Evolutionary conservation across 495 filamentous ascomycete species (phyloP), one percentile per base, ranked within the genome.

Genomic region (Xylaria grammica): DNA sequence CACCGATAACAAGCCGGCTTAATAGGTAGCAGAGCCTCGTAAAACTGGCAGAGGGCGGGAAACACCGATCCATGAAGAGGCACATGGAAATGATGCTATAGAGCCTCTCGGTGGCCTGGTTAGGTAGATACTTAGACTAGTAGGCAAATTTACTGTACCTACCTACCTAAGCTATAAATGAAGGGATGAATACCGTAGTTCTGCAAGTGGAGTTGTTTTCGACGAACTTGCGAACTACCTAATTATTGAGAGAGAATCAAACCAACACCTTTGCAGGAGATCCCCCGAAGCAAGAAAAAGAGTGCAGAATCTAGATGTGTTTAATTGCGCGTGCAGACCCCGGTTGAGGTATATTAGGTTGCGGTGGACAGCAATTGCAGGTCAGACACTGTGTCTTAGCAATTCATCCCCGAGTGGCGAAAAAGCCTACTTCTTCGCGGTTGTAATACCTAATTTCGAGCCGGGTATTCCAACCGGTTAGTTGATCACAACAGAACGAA

Each of bases 11-110:
- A 32, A 34, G 42, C 49, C 29, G n/a, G 27, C 4, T 19, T 59
- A 9, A 38, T 27, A n/a, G n/a, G n/a, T n/a, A 10, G 20, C 53
- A 56, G 53, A 56, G 34, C 34, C 53, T 56, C 53, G 20, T 27
- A n/a, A n/a, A 27, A 20, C 27, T 27, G 34, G n/a, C 36, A 19
- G 24, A 56, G 36, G 24, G 36, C 38, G 54, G 38, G n/a, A 45
- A 20, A 27, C 1, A 13, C 13, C 17, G 26, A 44, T 58, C 52
- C 54, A 44, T 38, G 11, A 4, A 29, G 34, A 30, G 15, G 26
- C 6, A 15, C 36, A n/a, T 29, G 17, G 19, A 44, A 29, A 24
- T 32, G 26, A 58, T 15, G 38, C 8, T 30, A 24, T 30, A 3
- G 24, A 58, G 6, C n/a, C 52, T 42, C 13, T 38, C n/a, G 38